Base-by-base conservation (phyloP, 1,284 basidiomycete genomes). In the Peniophora sp. region DNA sequence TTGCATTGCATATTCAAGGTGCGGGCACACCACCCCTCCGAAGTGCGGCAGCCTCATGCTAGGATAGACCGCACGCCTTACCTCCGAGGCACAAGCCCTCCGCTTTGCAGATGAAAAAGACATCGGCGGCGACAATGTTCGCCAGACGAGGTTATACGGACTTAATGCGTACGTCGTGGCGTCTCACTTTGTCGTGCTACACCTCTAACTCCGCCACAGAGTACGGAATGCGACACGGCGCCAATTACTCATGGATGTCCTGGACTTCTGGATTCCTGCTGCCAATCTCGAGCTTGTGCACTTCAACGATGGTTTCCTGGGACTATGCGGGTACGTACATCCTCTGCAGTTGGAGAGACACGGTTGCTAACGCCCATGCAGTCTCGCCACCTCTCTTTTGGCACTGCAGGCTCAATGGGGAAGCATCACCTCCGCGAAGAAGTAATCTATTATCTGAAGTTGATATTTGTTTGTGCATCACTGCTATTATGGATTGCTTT, bases 201-300 rank as follows among this genome's bases (percentile, higher is more conserved):
- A 42, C 44, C 47, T 32, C 43, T 12, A 47, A 49, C 20, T 27
- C n/a, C 22, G 52, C 42, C 49, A n/a, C 57, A 92, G 89, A 41
- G 76, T 85, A 57, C 83, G 82, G 39, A 68, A 71, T 24, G 79
- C 77, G 6, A 78, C 83, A 24, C 80, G 84, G 20, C 79, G 80
- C 60, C 92, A 96, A 67, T 81, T 96, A 62, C 69, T 84, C 47
- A 83, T 92, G 58, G 92, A 96, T 65, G 63, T 80, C 18, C 72
- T 93, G 53, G 92, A 96, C 63, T 68, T 94, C 57, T 92, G 90
- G 83, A 83, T 95, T 62, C 97, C 96, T 11, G 89, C 93, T 11
- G 86, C 88, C 43, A 87, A 80, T 55, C 76, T 94, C 44, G 92
- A 87, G 45, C 73, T 91, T 54, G 77, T 88, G 57, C 79, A 81